Evolutionary conservation across 129 eudicot species (phyloP).

Genomic region (Escallonia rubra): DNA sequence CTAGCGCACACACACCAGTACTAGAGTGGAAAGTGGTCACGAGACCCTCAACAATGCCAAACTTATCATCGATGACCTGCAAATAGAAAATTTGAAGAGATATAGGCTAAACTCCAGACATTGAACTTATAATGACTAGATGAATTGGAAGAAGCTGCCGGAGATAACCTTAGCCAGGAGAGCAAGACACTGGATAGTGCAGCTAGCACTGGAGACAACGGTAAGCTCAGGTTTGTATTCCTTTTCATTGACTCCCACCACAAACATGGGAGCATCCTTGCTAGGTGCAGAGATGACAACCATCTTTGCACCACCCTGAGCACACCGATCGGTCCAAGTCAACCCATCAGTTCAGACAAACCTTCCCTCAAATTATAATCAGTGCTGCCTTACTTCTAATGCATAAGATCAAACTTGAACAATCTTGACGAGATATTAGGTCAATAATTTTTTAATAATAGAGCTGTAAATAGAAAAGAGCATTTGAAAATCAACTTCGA

Average conservation of each 20-base stretch:
- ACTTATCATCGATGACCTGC: constrained; percentile 22
- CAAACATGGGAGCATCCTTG: constrained; percentile 44
- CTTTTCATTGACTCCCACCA: constrained; percentile 39
- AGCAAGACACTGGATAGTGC: constrained; percentile 46
- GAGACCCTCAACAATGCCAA: constrained; percentile 31
- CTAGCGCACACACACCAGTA: constrained; percentile 13
- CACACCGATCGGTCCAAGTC: too few relatives aligned
- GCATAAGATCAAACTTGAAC: background rate
- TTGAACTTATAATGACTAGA: background rate
- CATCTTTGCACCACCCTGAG: constrained; percentile 45
- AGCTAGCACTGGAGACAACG: constrained; percentile 47
- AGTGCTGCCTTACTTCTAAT: background rate
- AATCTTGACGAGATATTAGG: too few relatives aligned
- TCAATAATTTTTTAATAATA: too few relatives aligned
- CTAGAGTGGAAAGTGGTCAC: constrained; percentile 28
- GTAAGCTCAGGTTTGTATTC: constrained; percentile 35
- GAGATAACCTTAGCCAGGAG: constrained; percentile 30
- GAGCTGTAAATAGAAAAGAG: background rate
- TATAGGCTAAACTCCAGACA: too few relatives aligned
- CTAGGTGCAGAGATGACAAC: constrained; percentile 40
- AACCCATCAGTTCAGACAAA: background rate
- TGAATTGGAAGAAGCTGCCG: background rate
- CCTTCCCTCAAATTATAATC: background rate
- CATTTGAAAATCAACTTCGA: background rate
- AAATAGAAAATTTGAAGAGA: too few relatives aligned